These are phyloP conservation scores for Podospora pseudopauciseta DNA, from an alignment of 495 filamentous ascomycete genomes.

Conservation along the genomic window DNA sequence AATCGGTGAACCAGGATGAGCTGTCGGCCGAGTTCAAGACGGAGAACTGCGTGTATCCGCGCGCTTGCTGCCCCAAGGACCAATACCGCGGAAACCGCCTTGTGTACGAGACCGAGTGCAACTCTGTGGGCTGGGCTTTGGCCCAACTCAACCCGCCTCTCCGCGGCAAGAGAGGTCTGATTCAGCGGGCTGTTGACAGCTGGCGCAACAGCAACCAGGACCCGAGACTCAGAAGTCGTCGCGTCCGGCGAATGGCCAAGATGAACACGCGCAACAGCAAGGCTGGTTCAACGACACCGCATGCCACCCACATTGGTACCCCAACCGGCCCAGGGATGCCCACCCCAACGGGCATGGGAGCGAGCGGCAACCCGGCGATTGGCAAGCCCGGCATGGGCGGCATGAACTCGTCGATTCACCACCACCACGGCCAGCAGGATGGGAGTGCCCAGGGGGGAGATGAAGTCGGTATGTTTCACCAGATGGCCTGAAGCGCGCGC, in stretches of 20 bases:
- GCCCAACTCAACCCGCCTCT: constrained; percentile 88
- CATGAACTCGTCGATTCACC: constrained; percentile 57
- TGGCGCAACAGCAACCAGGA: constrained; percentile 99
- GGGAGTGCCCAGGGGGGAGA: constrained; percentile 66
- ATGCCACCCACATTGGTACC: constrained; percentile 45
- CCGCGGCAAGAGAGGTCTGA: constrained; percentile 88
- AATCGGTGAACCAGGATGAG: constrained; percentile 87
- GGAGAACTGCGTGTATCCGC: constrained; percentile 96
- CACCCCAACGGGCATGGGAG: constrained; percentile 44
- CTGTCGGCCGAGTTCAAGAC: constrained; percentile 87
- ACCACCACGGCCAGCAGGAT: constrained; percentile 74
- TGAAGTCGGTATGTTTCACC: constrained; percentile 95
- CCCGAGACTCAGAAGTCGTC: constrained; percentile 78
- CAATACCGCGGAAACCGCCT: constrained; percentile 93
- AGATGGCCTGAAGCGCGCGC: constrained; percentile 57
- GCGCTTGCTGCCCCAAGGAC: constrained; percentile 92
- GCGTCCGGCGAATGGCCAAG: constrained; percentile 93
- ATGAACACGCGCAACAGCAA: constrained; percentile 72
- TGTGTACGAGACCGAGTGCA: constrained; percentile 97
- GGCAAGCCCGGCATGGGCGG: constrained; percentile 56
- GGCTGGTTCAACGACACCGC: constrained; percentile 47
- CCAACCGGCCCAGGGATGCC: constrained; percentile 55
- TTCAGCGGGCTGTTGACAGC: constrained; percentile 95
- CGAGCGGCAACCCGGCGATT: constrained; percentile 45
- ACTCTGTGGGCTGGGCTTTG: constrained; percentile 94